phyloP scores from a whole-genome alignment of 768 basidiomycete species.

The Bullera alba region DNA sequence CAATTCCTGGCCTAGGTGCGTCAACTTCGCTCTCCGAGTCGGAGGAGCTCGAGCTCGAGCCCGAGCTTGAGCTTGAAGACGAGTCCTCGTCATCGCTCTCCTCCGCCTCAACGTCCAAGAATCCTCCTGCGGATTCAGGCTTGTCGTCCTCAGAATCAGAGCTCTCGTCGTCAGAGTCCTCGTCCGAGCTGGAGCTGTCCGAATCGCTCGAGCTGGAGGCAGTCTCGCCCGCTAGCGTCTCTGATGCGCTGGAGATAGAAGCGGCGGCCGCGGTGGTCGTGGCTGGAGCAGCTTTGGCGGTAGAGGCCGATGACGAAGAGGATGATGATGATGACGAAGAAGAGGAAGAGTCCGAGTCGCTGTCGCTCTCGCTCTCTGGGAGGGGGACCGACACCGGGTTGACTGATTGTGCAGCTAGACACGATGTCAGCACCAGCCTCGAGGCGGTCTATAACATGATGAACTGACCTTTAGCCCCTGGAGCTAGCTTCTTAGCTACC shows the following conservation, averaged over 20 bases:
- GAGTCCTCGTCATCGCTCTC: constrained; percentile 5
- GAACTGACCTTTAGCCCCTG: too few species aligned
- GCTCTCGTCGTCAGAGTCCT: not conserved
- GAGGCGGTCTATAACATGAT: too few species aligned
- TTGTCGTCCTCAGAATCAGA: not conserved
- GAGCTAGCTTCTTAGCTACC: not conserved
- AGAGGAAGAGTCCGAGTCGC: not conserved
- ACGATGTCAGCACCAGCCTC: too few species aligned
- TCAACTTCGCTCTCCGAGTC: constrained; percentile 8
- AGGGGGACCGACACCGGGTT: not conserved
- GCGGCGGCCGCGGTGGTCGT: not conserved
- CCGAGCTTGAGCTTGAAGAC: constrained; percentile 4
- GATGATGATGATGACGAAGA: not conserved
- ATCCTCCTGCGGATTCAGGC: not conserved
- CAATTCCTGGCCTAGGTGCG: not conserved
- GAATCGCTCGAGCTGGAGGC: not conserved
- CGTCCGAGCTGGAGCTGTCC: too few species aligned
- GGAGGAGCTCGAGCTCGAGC: constrained; percentile 8
- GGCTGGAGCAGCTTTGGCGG: not conserved
- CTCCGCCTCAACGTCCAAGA: constrained; percentile 3
- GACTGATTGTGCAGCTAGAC: not conserved
- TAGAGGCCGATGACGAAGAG: not conserved
- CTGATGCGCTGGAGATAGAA: not conserved
- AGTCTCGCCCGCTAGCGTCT: not conserved
- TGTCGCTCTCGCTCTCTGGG: not conserved